Percentiles rank a stretch among this genome's conserved stretches.
These are phyloP conservation scores for Arthrobotrys entomopaga DNA, from an alignment of 2,329 filamentous ascomycete species.

Conservation along the genomic window DNA sequence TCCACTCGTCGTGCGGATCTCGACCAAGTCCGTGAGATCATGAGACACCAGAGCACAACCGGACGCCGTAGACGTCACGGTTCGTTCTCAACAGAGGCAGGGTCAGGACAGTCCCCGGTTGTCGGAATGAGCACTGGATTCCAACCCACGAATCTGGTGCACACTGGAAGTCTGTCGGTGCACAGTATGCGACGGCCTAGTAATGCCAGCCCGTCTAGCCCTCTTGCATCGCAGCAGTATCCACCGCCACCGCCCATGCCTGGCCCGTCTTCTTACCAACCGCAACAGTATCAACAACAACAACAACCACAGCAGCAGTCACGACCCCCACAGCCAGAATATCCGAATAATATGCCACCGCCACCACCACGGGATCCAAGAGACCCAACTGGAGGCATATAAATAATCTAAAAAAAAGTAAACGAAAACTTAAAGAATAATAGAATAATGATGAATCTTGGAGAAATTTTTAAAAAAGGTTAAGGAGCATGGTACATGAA, in stretches of 20 bases:
- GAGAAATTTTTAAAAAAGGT: constrained; percentile 30
- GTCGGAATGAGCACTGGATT: constrained; percentile 38
- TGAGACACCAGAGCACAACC: constrained; percentile 50
- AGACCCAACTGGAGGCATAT: constrained; percentile 36
- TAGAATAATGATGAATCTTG: constrained; percentile 9
- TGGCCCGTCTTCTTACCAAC: constrained; percentile 1
- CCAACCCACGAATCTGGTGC: constrained; percentile 21
- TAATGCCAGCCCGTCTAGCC: constrained; percentile 21
- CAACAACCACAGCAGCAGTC: constrained; percentile 17
- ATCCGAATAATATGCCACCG: background rate
- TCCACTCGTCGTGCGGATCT: constrained; percentile 34
- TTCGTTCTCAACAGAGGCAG: constrained; percentile 28
- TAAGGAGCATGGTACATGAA: constrained; percentile 58
- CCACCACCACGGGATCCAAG: constrained; percentile 44
- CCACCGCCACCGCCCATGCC: constrained; percentile 18
- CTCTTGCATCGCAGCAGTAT: constrained; percentile 11
- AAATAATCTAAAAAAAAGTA: background rate
- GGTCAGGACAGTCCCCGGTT: constrained; percentile 21
- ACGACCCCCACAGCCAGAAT: background rate
- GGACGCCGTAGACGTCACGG: constrained; percentile 43
- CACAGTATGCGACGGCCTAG: constrained; percentile 35
- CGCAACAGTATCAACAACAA: constrained; percentile 10
- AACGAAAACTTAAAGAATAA: constrained; percentile 13
- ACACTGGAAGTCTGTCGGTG: constrained; percentile 12
- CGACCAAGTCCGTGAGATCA: constrained; percentile 54